phyloP scores from a whole-genome alignment of 1,284 basidiomycete species.

The Boletus semigastroideus region DNA sequence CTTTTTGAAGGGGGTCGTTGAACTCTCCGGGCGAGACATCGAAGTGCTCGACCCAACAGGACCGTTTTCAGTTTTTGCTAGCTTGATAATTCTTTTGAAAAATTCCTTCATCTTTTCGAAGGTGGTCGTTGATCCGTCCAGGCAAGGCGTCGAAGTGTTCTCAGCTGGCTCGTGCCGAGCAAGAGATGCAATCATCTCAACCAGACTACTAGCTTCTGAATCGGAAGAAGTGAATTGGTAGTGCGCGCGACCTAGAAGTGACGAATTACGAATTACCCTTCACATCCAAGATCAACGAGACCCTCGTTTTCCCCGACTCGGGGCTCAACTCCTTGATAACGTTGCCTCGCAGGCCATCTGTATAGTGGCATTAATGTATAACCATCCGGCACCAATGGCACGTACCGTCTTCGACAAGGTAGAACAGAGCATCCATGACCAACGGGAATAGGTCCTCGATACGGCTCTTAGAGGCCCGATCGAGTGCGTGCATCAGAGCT shows the following conservation, averaged over 20 bases:
- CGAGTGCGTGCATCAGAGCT: neutral
- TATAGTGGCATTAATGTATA: neutral
- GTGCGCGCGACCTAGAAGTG: neutral
- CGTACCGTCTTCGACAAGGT: conserved; percentile 4
- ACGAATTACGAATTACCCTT: conserved; percentile 4
- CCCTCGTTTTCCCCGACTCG: neutral
- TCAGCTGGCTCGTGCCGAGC: neutral
- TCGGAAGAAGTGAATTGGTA: neutral
- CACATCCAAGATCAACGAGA: neutral
- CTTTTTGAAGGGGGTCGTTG: neutral
- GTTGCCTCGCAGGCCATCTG: neutral
- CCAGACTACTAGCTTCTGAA: conserved; percentile 1
- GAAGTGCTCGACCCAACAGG: neutral
- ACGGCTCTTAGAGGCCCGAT: neutral
- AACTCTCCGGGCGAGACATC: too few species aligned
- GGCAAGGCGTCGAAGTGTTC: too few species aligned
- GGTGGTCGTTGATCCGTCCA: too few species aligned
- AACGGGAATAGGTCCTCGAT: neutral
- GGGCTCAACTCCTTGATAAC: conserved; percentile 1
- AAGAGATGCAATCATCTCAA: conserved; percentile 1
- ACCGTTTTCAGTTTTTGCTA: neutral
- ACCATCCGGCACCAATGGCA: neutral
- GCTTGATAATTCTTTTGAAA: neutral
- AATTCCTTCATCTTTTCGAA: neutral
- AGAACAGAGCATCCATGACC: conserved; percentile 1